These are phyloP conservation scores for Podaxis sp. DNA, from an alignment of 768 basidiomycete species.

Conservation along the genomic window DNA sequence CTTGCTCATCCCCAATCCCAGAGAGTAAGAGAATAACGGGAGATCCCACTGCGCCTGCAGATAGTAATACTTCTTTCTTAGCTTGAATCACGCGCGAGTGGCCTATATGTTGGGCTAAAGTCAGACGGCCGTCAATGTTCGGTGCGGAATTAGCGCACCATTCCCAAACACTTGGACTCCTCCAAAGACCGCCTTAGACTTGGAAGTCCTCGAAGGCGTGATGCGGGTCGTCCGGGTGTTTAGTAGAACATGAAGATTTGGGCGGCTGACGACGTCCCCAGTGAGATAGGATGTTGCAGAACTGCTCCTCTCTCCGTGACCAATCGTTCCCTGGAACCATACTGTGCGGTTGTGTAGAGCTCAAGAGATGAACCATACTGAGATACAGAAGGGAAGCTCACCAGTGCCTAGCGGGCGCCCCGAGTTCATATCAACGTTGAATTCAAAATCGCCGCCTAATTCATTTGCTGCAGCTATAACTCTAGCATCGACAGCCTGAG, in stretches of 20 bases:
- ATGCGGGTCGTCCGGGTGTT: not conserved
- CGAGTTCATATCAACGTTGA: constrained; percentile 28
- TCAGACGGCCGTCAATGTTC: not conserved
- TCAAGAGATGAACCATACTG: not conserved
- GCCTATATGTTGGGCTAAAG: too few species aligned
- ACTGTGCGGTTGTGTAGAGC: constrained; percentile 1
- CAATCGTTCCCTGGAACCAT: constrained; percentile 26
- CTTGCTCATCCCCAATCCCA: constrained; percentile 19
- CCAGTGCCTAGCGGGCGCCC: constrained; percentile 32
- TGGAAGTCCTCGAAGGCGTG: not conserved
- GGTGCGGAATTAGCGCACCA: not conserved
- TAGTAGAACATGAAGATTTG: not conserved
- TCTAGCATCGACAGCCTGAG: constrained; percentile 27
- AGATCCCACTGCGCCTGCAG: constrained; percentile 17
- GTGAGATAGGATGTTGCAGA: constrained; percentile 31
- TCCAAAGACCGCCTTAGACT: not conserved
- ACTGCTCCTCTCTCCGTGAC: constrained; percentile 28
- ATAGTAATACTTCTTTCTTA: constrained; percentile 17
- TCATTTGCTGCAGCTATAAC: constrained; percentile 32
- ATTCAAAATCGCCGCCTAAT: constrained; percentile 25
- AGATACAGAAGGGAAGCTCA: constrained; percentile 12
- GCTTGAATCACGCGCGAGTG: not conserved
- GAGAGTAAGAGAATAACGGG: constrained; percentile 20
- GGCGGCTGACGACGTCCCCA: constrained; percentile 21
- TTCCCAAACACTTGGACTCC: not conserved